phyloP scores from a whole-genome alignment of 2,329 filamentous ascomycete genomes.

The Alternaria atra region DNA sequence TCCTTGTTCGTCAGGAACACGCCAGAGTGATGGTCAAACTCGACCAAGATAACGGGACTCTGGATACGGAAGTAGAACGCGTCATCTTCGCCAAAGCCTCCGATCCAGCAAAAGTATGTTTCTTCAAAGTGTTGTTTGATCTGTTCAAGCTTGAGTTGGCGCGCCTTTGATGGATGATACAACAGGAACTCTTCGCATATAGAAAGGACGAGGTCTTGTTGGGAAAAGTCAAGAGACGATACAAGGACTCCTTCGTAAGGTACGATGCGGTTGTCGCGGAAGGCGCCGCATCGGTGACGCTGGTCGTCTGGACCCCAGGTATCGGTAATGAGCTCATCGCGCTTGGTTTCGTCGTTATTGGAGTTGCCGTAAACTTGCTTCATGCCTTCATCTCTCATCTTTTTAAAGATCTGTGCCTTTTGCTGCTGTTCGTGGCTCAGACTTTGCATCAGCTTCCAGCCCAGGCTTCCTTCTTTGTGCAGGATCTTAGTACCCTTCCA shows the following conservation, averaged over 20 bases:
- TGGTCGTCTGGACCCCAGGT: constrained; percentile 86
- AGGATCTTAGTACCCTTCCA: constrained; percentile 72
- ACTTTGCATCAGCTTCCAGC: constrained; percentile 74
- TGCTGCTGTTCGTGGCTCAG: constrained; percentile 59
- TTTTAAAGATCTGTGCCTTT: constrained; percentile 65
- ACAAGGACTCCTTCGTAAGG: constrained; percentile 74
- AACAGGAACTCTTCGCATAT: constrained; percentile 73
- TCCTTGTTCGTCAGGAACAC: constrained; percentile 78
- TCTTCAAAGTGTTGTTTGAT: constrained; percentile 68
- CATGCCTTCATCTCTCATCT: constrained; percentile 72
- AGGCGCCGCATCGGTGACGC: constrained; percentile 79
- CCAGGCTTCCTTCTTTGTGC: constrained; percentile 69
- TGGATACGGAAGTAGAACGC: constrained; percentile 82
- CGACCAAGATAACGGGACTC: constrained; percentile 75
- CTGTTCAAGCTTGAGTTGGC: constrained; percentile 64
- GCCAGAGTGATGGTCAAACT: constrained; percentile 83
- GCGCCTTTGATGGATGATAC: constrained; percentile 69
- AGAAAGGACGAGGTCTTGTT: constrained; percentile 64
- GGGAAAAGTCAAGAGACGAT: constrained; percentile 56
- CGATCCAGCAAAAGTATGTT: constrained; percentile 84
- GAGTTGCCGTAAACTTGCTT: constrained; percentile 53
- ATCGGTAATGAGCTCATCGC: constrained; percentile 57
- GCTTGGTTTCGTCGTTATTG: constrained; percentile 34
- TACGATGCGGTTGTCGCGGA: constrained; percentile 78
- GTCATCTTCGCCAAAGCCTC: constrained; percentile 70